Base-by-base conservation (phyloP, 257 asterid genomes). In the Jacaranda copaia region DNA sequence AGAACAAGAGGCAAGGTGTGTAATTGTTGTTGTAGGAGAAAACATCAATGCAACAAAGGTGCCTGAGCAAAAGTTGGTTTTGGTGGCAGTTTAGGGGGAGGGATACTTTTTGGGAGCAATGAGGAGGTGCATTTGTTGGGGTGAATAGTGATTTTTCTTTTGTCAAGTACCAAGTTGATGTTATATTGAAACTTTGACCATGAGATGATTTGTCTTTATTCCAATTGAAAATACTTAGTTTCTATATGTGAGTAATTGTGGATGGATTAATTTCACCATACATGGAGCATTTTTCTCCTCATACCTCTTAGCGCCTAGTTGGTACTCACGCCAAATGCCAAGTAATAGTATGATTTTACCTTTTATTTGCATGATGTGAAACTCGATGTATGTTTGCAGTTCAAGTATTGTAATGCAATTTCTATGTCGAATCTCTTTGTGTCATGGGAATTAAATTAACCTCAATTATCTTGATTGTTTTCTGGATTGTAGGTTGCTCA, bases 401-500 rank as follows among this genome's bases (percentile, higher is more conserved):
- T 56, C 4, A 60, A 63, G 14, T 5, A 16, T 46, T 69, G 45
- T 5, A 20, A 51, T 74, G 66, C 36, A 8, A 48, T 70, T 73
- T 76, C 8, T 52, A 11, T 13, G 10, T 15, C 43, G 49, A 25
- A 25, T 7, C 56, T 18, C 32, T 64, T 60, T 64, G 25, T 61
- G 61, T 68, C 53, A 12, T 15, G 74, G 40, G 13, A 32, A 46
- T 8, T 16, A 75, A 42, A 10, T 38, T 59, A 14, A 53, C 65
- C 70, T 46, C 11, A n/a, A 3, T 32, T 73, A 65, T 59, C 52
- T 62, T 64, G 13, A 45, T 72, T 40, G 13, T 70, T 42, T 80
- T 48, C 20, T 69, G 61, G 19, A 18, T 66, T 74, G 11, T 86
- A 96, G 98, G 79, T 84, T 96, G 93, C 96, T 96, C 61, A 96